Base-by-base conservation (phyloP, 2,329 filamentous ascomycete genomes). In the Aureobasidium sp. region DNA sequence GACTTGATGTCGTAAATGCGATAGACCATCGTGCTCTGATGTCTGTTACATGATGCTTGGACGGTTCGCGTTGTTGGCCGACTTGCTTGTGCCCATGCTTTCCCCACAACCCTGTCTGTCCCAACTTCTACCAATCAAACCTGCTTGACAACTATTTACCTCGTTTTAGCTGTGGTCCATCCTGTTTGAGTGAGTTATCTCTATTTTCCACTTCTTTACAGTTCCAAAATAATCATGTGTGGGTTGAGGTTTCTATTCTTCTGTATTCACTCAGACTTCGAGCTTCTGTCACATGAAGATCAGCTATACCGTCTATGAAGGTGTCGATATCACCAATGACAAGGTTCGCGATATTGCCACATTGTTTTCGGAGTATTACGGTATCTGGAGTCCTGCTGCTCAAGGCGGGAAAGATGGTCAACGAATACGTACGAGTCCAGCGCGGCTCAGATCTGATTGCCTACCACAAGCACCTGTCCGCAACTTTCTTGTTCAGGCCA, bases 11-110 rank as follows among this genome's bases (percentile, higher is more conserved):
- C 68, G 45, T 70, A 61, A 27, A 70, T 71, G 63, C 70, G 73
- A 67, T 74, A 72, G 62, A 73, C 72, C 73, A 75, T 75, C 12
- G 37, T 56, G 60, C n/a, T 27, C 17, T 41, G 34, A 14, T 48
- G 55, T 48, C 34, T 48, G 20, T 49, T 27, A 47, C 57, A 61
- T 51, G 29, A 11, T 49, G 27, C 31, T 17, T 11, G 25, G 53
- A 45, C 6, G 25, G 17, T 31, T 20, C 27, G n/a, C 22, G 51
- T 42, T 42, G 51, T 14, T 29, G 17, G 37, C 7, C 37, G 25
- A 31, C 36, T 15, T 42, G 27, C 27, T 45, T 22, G 48, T 25
- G 31, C 20, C n/a, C 25, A 27, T 55, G 51, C 51, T 55, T 37
- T 31, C 51, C 51, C 51, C 51, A 31, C 51, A 55, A 55, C 51